Evolutionary conservation across 352 stramenopile species (phyloP).

Genomic region (Phytopythium oedochilum): DNA sequence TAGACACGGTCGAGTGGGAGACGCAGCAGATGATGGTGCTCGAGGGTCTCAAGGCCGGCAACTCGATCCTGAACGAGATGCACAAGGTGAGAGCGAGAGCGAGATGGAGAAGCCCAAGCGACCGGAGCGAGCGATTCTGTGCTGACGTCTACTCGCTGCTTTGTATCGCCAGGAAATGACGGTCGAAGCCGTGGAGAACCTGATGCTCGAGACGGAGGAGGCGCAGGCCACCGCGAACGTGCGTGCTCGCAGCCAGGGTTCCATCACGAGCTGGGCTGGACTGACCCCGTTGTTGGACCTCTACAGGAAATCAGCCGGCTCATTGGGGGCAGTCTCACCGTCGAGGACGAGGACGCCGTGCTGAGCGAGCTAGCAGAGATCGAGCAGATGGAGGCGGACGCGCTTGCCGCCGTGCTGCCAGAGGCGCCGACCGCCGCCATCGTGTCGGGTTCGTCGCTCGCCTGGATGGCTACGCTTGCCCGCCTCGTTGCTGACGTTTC

Average conservation of each 20-base stretch:
- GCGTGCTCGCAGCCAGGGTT: too few relatives aligned
- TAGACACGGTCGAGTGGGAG: slow-evolving; percentile 89
- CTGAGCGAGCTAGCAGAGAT: slow-evolving; percentile 83
- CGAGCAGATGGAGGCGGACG: slow-evolving; percentile 60
- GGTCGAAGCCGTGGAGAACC: slow-evolving; percentile 81
- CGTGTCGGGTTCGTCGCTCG: slow-evolving; percentile 28
- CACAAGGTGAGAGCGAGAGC: slow-evolving; percentile 47
- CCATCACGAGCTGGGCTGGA: too few relatives aligned
- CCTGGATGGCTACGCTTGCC: not conserved
- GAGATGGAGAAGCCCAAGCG: not conserved
- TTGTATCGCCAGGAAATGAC: slow-evolving; percentile 62
- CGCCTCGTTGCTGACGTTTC: not conserved
- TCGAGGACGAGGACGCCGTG: slow-evolving; percentile 84
- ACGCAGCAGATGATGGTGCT: slow-evolving; percentile 86
- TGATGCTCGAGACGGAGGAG: slow-evolving; percentile 88
- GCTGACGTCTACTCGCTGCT: not conserved
- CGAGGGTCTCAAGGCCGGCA: slow-evolving; percentile 84
- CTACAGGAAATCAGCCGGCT: slow-evolving; percentile 83
- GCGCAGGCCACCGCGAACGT: slow-evolving; percentile 73
- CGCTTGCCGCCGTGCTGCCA: slow-evolving; percentile 49
- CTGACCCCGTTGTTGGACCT: too few relatives aligned
- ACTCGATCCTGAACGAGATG: slow-evolving; percentile 84
- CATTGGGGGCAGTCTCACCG: slow-evolving; percentile 66
- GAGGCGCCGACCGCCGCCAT: slow-evolving; percentile 42
- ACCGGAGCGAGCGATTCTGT: not conserved